Evolutionary conservation across 2,329 filamentous ascomycete species (phyloP), one percentile per base, ranked within the genome.

Genomic region (Domatiomyces globalis): DNA sequence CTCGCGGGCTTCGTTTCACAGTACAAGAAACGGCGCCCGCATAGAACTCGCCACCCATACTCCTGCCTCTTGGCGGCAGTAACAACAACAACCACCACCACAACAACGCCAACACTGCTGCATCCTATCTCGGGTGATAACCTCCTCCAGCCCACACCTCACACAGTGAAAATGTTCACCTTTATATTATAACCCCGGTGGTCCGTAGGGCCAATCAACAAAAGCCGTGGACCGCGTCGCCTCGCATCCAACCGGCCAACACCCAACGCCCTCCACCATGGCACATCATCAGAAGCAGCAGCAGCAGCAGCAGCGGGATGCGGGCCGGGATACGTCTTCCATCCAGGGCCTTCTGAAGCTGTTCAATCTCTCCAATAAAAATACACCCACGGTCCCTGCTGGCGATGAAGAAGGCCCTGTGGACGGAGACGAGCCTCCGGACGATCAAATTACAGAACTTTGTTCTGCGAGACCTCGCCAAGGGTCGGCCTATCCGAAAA

Each of bases 401-500:
- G 67, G 67, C 44, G 78, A 80, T 49, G 78, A 81, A 53, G 88
- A 95, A 51, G 66, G 81, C 59, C 71, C 75, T 53, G 78, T 84
- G 58, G 90, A 95, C 62, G 76, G 82, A 48, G 90, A 96, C 67
- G 90, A 96, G 68, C 89, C 89, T 48, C 88, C 89, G 61, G 89
- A 95, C 69, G 63, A 69, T 63, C 58, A 56, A 46, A 49, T 56
- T 56, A 56, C 66, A 15, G 53, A 60, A 56, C 52, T 58, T 63
- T 54, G 54, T 58, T 50, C 42, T 19, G 49, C 45, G 39, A 36
- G 49, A 48, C 29, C 33, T 7, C 44, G 57, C 63, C 43, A 60
- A 58, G 49, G 53, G 60, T 54, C 65, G 43, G 77, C 42, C 17
- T 51, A 56, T 45, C 43, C 50, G 19, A 47, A 47, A 33, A 47